Evolutionary conservation across 2,329 filamentous ascomycete genomes (phyloP), one percentile per base, ranked within the genome.

Genomic region (Alternaria brassicicola): DNA sequence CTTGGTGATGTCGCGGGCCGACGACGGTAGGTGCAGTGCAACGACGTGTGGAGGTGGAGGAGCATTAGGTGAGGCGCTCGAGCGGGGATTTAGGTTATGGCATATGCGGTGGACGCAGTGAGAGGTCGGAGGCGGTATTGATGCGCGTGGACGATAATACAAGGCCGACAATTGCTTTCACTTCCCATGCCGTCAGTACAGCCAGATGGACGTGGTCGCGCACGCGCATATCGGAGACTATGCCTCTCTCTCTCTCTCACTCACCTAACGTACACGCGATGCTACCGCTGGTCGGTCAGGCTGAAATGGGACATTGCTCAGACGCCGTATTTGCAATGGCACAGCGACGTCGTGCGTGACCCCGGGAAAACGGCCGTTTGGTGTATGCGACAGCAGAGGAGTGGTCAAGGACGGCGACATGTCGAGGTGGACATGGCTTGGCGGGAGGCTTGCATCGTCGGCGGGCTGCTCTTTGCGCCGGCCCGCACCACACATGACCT

Each of bases 271-370:
- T n/a, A n/a, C n/a, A 7, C 52, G 57, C 52, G 57, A 28, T 48
- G 52, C 52, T 59, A 52, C 42, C 42, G 39, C n/a, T 61, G 67
- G 64, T 65, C 66, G 49, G 53, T 62, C 52, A 52, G 64, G 65
- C 66, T 66, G 66, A 58, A 61, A 64, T 61, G 51, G 65, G 69
- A 64, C 71, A 76, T 76, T 45, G 68, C 72, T 69, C 56, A 41
- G 28, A 26, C 57, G n/a, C 41, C n/a, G 36, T 28, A 23, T 46
- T 47, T 49, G 39, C 30, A 52, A 30, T 30, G 39, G 35, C 36
- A 26, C 31, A 25, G 35, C 35, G 39, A 36, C 39, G 5, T 13
- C 26, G 52, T 49, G 9, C 23, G 50, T 43, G 50, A 54, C 9
- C 35, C 26, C 31, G 25, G 31, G 30, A 36, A 33, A 26, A 38